phyloP scores from a whole-genome alignment of 108 stramenopile genomes.

The Aurantiochytrium sp. region DNA sequence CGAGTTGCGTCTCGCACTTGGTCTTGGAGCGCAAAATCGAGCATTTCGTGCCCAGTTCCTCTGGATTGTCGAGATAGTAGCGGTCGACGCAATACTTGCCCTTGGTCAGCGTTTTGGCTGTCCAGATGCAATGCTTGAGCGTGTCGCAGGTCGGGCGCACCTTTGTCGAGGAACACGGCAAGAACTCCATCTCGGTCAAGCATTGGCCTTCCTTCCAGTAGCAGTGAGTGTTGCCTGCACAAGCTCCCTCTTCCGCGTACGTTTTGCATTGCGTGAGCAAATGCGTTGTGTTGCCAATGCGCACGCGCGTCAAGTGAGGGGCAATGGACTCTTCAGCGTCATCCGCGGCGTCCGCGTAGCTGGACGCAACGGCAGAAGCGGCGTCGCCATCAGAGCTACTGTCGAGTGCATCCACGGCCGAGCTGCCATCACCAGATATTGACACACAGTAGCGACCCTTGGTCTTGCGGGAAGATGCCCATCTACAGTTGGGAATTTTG shows the following conservation, averaged over 20 bases:
- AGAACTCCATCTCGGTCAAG: background rate
- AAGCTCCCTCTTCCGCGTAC: background rate
- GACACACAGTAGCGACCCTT: background rate
- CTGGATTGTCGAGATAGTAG: background rate
- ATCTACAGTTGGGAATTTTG: background rate
- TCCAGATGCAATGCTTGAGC: background rate
- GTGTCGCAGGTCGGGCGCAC: background rate
- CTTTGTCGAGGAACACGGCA: background rate
- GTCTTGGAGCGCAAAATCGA: background rate
- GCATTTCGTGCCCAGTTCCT: background rate
- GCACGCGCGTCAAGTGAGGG: background rate
- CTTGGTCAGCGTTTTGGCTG: background rate
- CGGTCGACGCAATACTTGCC: constrained; percentile 5
- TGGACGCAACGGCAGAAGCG: background rate
- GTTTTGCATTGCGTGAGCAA: background rate
- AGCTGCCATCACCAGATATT: background rate
- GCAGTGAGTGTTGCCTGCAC: background rate
- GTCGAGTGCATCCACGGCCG: background rate
- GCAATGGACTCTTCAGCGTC: background rate
- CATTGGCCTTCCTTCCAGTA: background rate
- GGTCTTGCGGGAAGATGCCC: background rate
- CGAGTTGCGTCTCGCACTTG: background rate
- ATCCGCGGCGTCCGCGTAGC: background rate
- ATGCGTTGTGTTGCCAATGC: background rate
- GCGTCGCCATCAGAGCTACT: background rate